Base-by-base conservation (phyloP, 306 rosid genomes). In the Acacia confusa region DNA sequence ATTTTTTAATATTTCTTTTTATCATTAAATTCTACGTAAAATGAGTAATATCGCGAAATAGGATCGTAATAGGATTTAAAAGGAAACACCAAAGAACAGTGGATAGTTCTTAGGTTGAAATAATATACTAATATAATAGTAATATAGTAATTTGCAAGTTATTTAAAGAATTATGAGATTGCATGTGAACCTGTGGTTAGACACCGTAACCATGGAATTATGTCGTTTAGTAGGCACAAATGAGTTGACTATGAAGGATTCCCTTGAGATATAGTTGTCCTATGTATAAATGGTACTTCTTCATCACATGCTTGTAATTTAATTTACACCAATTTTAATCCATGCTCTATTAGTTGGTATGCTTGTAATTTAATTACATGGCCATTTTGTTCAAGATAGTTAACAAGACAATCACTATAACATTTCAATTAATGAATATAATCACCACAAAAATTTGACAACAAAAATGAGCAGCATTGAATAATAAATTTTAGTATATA, bases 211-310 rank as follows among this genome's bases (percentile, higher is more conserved):
- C 27, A 28, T 61, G 28, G 83, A 88, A 88, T 84, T 48, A 86
- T 89, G 93, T 91, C 81, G 79, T 84, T 74, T 77, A 34, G 82
- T 52, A 60, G 74, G 69, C 76, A 30, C 65, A 83, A 78, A 6
- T 38, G 30, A 24, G 84, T 90, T 88, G 94, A 87, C 88, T 57
- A 1, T 32, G 47, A 71, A 9, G 9, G 47, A 67, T 79, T 75
- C 61, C 58, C 53, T 10, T 82, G 65, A 67, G 22, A 20, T 32
- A 70, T 58, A 32, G 19, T 72, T 72, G 63, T 78, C 57, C 20
- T 71, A 20, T 45, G 16, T 13, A 45, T 1, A 34, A 15, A 34
- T 2, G 20, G 40, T 36, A 36, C 40, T 48, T 22, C 43, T 47
- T 44, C 38, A 80, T 71, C 88, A 87, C 87, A 84, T 84, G 82